phyloP scores from a whole-genome alignment of 1,139 yeast genomes.

The Suhomyces wounanorum region DNA sequence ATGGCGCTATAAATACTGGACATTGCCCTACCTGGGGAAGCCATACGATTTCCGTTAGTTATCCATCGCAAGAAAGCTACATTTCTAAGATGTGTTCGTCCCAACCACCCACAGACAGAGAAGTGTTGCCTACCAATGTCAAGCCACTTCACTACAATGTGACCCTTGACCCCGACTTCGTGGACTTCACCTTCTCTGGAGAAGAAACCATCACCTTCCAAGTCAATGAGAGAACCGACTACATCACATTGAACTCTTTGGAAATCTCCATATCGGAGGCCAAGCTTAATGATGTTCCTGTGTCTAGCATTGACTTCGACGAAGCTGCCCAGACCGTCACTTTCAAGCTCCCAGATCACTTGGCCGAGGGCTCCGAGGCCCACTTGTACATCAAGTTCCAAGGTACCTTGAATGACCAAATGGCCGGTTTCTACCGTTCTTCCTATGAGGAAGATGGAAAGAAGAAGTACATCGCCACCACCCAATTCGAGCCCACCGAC shows the following conservation, averaged over 20 bases:
- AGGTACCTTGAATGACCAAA: constrained; percentile 63
- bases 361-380: constrained; percentile 47
- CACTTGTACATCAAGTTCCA: constrained; percentile 57
- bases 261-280: constrained; percentile 66
- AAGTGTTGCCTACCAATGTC: constrained; percentile 71
- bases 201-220: constrained; percentile 62
- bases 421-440: constrained; percentile 84
- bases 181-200: constrained; percentile 71
- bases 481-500: constrained; percentile 86
- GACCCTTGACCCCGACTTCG: constrained; percentile 72
- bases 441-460: constrained; percentile 65
- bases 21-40: neutral
- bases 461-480: constrained; percentile 67
- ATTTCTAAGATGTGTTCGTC: constrained; percentile 13
- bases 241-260: constrained; percentile 57
- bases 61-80: neutral
- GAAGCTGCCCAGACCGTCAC: constrained; percentile 64
- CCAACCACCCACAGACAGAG: constrained; percentile 44
- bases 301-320: constrained; percentile 38
- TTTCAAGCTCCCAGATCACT: constrained; percentile 55
- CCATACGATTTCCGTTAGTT: neutral
- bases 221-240: constrained; percentile 56
- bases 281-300: constrained; percentile 40
- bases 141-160: constrained; percentile 72
- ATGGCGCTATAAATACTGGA: neutral